phyloP scores from a whole-genome alignment of 768 basidiomycete genomes.

The Rhodosporidiobolus sp. region DNA sequence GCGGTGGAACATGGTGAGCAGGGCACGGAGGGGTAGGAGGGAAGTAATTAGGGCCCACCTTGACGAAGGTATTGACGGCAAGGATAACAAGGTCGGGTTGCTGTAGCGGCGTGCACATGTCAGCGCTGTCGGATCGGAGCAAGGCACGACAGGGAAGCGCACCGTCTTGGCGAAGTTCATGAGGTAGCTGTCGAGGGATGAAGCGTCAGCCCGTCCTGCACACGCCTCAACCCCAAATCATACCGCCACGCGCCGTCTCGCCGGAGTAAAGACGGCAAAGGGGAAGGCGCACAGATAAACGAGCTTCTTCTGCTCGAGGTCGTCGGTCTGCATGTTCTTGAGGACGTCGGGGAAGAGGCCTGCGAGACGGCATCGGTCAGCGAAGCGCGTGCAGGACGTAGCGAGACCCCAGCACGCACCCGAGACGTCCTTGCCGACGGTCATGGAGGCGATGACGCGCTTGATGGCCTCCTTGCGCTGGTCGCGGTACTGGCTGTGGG shows the following conservation, averaged over 20 bases:
- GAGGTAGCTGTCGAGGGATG: constrained; percentile 61
- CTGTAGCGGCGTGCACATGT: not conserved
- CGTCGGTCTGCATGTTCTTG: constrained; percentile 99
- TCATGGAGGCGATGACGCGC: constrained; percentile 93
- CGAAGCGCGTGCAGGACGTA: constrained; percentile 53
- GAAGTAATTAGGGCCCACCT: constrained; percentile 45
- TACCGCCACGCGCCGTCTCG: too few species aligned
- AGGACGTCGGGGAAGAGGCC: constrained; percentile 97
- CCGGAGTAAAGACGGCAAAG: not conserved
- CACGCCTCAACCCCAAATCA: too few species aligned
- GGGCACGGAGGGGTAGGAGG: not conserved
- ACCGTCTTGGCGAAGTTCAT: constrained; percentile 97
- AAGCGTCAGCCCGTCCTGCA: too few species aligned
- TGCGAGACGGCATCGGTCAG: constrained; percentile 49
- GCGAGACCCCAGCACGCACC: constrained; percentile 55
- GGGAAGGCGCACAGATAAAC: constrained; percentile 53
- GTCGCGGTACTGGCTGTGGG: constrained; percentile 91
- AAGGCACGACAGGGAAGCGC: not conserved
- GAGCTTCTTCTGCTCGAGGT: constrained; percentile 98
- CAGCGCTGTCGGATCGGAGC: too few species aligned
- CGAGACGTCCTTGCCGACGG: constrained; percentile 71
- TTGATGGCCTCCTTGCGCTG: constrained; percentile 99
- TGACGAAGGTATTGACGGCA: constrained; percentile 96
- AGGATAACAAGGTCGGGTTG: constrained; percentile 98
- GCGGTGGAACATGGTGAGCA: not conserved